A percentile compares a stretch with the other conserved stretches of the same genome.
Evolutionary conservation across 2,329 filamentous ascomycete genomes (phyloP).

Genomic region (Botrytis galanthina): DNA sequence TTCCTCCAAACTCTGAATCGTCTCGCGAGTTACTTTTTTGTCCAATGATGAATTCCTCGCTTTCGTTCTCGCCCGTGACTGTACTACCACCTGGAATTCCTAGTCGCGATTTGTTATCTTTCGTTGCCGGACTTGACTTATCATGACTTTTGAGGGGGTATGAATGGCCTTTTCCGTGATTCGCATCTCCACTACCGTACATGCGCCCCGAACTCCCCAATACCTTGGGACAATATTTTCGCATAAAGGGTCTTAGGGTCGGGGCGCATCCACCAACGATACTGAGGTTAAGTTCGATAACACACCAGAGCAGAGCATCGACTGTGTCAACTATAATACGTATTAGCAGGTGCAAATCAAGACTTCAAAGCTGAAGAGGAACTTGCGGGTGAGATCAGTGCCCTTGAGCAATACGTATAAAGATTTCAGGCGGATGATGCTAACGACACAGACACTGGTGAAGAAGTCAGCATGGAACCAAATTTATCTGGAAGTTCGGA

Average conservation of each 20-base stretch:
- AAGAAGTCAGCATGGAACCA: neutral
- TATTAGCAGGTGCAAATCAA: neutral
- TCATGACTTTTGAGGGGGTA: neutral
- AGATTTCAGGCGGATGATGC: neutral
- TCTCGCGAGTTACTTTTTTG: neutral
- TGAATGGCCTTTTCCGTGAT: neutral
- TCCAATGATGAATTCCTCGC: neutral
- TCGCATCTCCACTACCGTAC: neutral
- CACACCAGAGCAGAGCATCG: neutral
- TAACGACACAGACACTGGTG: neutral
- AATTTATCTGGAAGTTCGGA: neutral
- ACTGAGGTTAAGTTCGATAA: neutral
- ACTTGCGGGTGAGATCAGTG: neutral
- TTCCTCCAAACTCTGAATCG: neutral
- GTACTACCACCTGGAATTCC: neutral
- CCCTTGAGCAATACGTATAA: neutral
- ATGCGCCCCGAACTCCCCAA: neutral
- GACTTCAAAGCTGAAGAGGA: neutral
- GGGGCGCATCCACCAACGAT: neutral
- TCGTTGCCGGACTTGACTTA: neutral
- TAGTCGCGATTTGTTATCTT: neutral
- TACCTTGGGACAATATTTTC: neutral
- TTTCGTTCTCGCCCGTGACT: neutral
- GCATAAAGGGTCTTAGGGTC: neutral
- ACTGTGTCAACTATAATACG: neutral